Percentiles rank a stretch among this genome's conserved stretches.
Evolutionary conservation across 495 filamentous ascomycete species (phyloP).

Genomic region (Sporormia fimetaria): DNA sequence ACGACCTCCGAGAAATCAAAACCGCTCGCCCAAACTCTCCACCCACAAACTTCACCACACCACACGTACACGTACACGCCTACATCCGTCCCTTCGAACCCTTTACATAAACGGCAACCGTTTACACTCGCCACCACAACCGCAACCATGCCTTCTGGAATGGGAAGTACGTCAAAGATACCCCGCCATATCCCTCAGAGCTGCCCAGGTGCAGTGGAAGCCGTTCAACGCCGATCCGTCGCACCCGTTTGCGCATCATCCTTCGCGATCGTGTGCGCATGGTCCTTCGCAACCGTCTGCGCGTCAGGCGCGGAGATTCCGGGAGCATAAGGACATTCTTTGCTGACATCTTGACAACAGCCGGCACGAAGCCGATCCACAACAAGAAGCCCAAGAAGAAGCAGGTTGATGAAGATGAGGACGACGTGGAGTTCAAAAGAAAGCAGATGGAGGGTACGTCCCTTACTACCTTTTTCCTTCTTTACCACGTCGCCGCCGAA

Average conservation of each 20-base stretch:
- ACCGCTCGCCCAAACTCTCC: no score
- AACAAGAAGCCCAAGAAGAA: slow-evolving; percentile 36
- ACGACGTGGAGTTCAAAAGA: slow-evolving; percentile 31
- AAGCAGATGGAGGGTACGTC: slow-evolving; percentile 32
- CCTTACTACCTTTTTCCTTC: not conserved
- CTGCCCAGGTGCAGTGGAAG: no score
- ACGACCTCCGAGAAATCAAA: no score
- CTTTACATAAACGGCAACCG: no score
- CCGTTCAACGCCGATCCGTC: no score
- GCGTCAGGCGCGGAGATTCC: not conserved
- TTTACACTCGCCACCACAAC: not conserved
- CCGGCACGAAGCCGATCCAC: slow-evolving; percentile 35
- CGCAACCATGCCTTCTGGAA: slow-evolving; percentile 25
- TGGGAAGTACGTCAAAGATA: slow-evolving; percentile 20
- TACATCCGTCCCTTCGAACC: no score
- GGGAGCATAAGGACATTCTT: not conserved
- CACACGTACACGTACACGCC: no score
- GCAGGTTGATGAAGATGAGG: slow-evolving; percentile 30
- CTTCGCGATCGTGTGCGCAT: no score
- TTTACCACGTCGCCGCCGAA: not conserved
- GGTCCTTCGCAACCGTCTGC: no score
- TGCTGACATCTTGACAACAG: slow-evolving; percentile 25
- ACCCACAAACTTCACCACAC: no score
- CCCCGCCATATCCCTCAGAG: slow-evolving; percentile 1
- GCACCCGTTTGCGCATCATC: no score